phyloP scores from a whole-genome alignment of 371 early-diverging fungal species.

The Apophysomyces elegans region DNA sequence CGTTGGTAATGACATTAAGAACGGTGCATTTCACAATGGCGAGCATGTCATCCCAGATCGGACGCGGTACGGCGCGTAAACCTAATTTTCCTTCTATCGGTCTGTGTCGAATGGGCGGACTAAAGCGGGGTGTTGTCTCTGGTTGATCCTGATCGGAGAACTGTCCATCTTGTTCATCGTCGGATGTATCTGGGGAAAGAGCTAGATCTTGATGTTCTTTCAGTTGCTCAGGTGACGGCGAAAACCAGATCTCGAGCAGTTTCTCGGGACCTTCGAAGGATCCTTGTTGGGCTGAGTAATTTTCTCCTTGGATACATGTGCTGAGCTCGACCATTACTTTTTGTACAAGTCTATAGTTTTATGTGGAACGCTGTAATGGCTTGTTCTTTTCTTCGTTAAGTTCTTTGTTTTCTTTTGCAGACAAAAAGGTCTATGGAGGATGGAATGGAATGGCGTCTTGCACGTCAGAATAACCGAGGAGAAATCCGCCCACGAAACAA shows the following conservation, averaged over 20 bases:
- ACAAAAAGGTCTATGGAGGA: conserved; percentile 18
- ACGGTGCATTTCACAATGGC: conserved; percentile 92
- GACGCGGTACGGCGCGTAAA: conserved; percentile 74
- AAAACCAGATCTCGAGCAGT: conserved; percentile 84
- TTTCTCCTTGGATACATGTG: conserved; percentile 30
- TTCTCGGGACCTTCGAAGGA: conserved; percentile 95
- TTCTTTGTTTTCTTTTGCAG: conserved; percentile 9
- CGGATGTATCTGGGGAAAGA: conserved; percentile 30
- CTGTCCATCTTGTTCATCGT: conserved; percentile 23
- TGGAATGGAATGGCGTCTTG: conserved; percentile 28
- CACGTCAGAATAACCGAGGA: conserved; percentile 20
- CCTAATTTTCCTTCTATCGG: conserved; percentile 45
- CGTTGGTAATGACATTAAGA: conserved; percentile 79
- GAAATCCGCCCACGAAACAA: conserved; percentile 20
- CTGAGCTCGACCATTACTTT: conserved; percentile 25
- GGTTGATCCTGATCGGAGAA: background rate
- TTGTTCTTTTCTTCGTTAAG: conserved; percentile 12
- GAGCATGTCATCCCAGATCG: conserved; percentile 90
- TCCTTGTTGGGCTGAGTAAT: conserved; percentile 55
- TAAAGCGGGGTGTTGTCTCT: conserved; percentile 21
- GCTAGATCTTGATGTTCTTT: conserved; percentile 44
- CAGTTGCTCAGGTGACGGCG: conserved; percentile 41
- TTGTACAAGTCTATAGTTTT: background rate
- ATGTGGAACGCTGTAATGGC: too few relatives aligned
- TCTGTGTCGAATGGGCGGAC: conserved; percentile 25